Conservation (phyloP, 176 grass and related monocot genomes). For the Elaeis guineensis region DNA sequence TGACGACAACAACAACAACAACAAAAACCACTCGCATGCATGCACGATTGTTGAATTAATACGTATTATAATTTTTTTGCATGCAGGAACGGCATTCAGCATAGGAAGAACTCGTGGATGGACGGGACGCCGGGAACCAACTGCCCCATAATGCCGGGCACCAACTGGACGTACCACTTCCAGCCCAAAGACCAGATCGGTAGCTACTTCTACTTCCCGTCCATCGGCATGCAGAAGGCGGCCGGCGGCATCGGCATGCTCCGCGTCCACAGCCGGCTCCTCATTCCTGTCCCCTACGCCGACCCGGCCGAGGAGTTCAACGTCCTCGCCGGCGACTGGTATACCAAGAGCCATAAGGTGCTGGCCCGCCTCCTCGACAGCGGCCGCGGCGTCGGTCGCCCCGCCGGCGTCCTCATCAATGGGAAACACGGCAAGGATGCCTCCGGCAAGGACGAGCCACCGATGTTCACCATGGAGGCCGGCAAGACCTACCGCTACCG, state of each 20-base stretch:
- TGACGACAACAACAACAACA: too few species aligned
- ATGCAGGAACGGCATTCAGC: conserved; percentile 88
- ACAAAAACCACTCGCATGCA: too few species aligned
- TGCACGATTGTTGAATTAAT: not conserved
- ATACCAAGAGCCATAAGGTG: conserved; percentile 57
- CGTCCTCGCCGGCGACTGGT: conserved; percentile 66
- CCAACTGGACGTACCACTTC: conserved; percentile 83
- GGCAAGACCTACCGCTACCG: conserved; percentile 78
- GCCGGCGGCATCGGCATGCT: conserved; percentile 65
- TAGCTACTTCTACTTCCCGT: conserved; percentile 91
- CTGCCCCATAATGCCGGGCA: conserved; percentile 72
- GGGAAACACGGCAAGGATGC: conserved; percentile 64
- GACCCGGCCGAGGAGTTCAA: conserved; percentile 55
- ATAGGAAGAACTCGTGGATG: conserved; percentile 89
- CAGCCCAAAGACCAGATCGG: conserved; percentile 96
- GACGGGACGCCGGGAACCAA: conserved; percentile 67
- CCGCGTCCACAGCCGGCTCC: conserved; percentile 68
- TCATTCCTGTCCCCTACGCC: conserved; percentile 83
- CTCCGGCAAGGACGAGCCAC: conserved; percentile 24
- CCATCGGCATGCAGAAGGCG: conserved; percentile 66
- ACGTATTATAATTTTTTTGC: not conserved
- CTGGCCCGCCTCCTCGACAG: conserved; percentile 50
- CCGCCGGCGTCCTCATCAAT: conserved; percentile 68
- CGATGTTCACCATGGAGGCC: conserved; percentile 57
- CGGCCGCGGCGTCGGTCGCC: conserved; percentile 56